phyloP scores from a whole-genome alignment of 192 early-diverging fungal species.

The Coemansia sp. region DNA sequence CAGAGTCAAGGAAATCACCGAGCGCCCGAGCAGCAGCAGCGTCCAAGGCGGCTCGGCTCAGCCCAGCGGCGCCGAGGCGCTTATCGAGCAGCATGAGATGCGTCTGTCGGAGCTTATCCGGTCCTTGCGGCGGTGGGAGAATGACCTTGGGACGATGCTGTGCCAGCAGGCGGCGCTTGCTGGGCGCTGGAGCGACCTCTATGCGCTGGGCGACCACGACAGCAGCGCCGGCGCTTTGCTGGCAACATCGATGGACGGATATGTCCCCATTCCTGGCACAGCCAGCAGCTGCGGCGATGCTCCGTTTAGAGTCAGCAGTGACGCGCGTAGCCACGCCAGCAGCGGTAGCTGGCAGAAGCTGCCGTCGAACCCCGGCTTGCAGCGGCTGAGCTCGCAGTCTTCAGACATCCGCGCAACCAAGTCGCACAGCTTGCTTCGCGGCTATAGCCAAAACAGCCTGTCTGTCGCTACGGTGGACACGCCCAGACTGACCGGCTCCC shows the following conservation, averaged over 20 bases:
- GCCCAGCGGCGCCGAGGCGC: slow-evolving; percentile 32
- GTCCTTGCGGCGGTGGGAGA: slow-evolving; percentile 39
- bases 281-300: slow-evolving; percentile 9
- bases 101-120: slow-evolving; percentile 38
- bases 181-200: slow-evolving; percentile 47
- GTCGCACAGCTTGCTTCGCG: slow-evolving; percentile 18
- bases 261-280: neutral
- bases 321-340: slow-evolving; percentile 2
- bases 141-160: slow-evolving; percentile 34
- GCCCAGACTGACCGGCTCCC: neutral
- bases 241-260: neutral
- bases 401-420: slow-evolving; percentile 20
- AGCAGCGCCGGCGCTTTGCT: neutral
- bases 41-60: slow-evolving; percentile 6
- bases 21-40: neutral
- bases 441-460: neutral
- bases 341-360: slow-evolving; percentile 8
- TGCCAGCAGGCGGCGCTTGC: slow-evolving; percentile 35
- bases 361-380: neutral
- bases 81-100: slow-evolving; percentile 49
- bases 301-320: neutral
- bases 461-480: neutral
- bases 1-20: slow-evolving; percentile 18
- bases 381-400: neutral
- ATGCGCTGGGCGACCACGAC: slow-evolving; percentile 5